Evolutionary conservation across 805 yeast genomes (phyloP).

Genomic region (Saccharomyces paradoxus): DNA sequence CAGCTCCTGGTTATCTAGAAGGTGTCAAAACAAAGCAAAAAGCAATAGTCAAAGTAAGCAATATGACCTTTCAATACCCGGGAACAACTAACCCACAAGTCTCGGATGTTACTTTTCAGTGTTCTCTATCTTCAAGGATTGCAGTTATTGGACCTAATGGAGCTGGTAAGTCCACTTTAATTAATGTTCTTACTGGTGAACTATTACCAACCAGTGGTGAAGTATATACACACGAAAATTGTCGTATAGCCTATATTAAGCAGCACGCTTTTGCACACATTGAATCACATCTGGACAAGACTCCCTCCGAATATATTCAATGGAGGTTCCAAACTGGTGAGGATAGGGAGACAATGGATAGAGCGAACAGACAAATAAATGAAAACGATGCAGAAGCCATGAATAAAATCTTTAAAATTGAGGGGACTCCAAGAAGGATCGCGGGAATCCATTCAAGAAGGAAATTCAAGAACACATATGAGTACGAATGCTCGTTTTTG

Average conservation of each 20-base stretch:
- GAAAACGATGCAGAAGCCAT: conserved; percentile 91
- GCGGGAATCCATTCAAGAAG: conserved; percentile 87
- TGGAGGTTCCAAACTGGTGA: conserved; percentile 99
- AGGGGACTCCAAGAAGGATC: conserved; percentile 93
- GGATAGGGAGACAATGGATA: conserved; percentile 99
- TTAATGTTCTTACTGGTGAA: conserved; percentile 97
- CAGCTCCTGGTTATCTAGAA: conserved; percentile 98
- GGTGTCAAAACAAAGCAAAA: conserved; percentile 99
- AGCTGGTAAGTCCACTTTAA: conserved; percentile 98
- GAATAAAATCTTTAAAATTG: conserved; percentile 97
- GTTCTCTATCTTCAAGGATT: conserved; percentile 96
- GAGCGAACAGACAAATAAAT: conserved; percentile 94
- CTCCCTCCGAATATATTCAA: conserved; percentile 97
- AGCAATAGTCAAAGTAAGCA: conserved; percentile 92
- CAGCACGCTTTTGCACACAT: conserved; percentile 98
- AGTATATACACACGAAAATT: conserved; percentile 95
- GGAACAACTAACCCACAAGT: conserved; percentile 94
- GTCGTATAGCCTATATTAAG: conserved; percentile 97
- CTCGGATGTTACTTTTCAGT: conserved; percentile 83
- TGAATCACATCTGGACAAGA: conserved; percentile 93
- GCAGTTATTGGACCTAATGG: conserved; percentile 99
- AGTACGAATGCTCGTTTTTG: conserved; percentile 91
- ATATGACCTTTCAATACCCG: conserved; percentile 96
- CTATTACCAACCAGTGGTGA: conserved; percentile 93
- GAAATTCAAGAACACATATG: conserved; percentile 98